Conservation (phyloP, 2,329 filamentous ascomycete species). For the Hypoxylon sp. region DNA sequence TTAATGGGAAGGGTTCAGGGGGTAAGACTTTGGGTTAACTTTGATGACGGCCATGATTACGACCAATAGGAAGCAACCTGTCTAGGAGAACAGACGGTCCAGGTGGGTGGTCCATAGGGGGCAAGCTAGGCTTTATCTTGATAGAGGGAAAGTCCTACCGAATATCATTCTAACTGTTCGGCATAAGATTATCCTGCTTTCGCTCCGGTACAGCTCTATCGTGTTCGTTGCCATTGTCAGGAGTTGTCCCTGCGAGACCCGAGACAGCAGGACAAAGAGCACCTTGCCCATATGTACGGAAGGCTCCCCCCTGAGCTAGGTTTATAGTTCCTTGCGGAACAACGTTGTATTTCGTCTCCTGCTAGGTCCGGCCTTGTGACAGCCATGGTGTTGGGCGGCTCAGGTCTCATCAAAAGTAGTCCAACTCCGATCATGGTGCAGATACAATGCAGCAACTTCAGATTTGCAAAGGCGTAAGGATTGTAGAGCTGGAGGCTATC, state of each 20-base stretch:
- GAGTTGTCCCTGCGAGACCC: no score
- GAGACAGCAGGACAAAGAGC: no score
- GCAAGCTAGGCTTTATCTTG: neutral
- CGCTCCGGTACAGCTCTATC: conserved; percentile 1
- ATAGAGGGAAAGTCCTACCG: neutral
- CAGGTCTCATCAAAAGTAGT: neutral
- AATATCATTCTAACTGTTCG: conserved; percentile 13
- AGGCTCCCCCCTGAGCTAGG: no score
- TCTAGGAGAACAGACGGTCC: neutral
- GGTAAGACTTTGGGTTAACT: neutral
- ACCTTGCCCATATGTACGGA: no score
- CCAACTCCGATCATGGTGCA: neutral
- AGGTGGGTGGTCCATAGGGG: neutral
- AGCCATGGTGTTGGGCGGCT: neutral
- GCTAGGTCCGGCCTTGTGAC: no score
- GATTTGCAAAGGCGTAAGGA: neutral
- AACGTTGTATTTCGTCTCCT: no score
- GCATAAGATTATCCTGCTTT: neutral
- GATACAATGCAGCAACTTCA: neutral
- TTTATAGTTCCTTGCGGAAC: no score
- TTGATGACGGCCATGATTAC: neutral
- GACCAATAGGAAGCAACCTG: neutral
- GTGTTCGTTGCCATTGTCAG: conserved; percentile 2
- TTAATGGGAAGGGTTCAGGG: neutral
- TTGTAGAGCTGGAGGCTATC: neutral